A percentile compares a stretch with the other conserved stretches of the same genome.
These are phyloP conservation scores for Ophidiomyces ophidiicola DNA, from an alignment of 2,329 filamentous ascomycete genomes.

Conservation along the genomic window DNA sequence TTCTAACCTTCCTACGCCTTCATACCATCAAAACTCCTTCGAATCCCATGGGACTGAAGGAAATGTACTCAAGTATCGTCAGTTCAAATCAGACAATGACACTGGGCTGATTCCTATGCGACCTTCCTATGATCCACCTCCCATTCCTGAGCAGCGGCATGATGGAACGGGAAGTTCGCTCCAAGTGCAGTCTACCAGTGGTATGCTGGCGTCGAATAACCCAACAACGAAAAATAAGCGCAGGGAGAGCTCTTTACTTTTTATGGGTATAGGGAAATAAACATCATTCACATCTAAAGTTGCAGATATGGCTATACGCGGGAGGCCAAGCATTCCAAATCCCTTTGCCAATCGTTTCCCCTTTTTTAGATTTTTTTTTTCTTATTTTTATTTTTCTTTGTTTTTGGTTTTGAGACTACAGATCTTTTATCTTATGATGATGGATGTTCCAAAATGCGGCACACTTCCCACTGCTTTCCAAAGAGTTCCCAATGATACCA, in stretches of 20 bases:
- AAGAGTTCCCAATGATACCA: too few species aligned
- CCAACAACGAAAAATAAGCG: slow-evolving; percentile 32
- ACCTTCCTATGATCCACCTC: slow-evolving; percentile 36
- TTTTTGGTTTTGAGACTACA: too few species aligned
- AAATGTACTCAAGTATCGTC: slow-evolving; percentile 18
- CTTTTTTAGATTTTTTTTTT: too few species aligned
- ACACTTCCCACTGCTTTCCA: too few species aligned
- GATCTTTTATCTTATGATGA: too few species aligned
- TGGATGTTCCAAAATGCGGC: too few species aligned
- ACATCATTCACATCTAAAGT: too few species aligned
- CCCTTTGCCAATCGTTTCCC: too few species aligned
- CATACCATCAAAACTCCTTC: slow-evolving; percentile 48
- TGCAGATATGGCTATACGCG: too few species aligned
- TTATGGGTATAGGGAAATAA: slow-evolving; percentile 31
- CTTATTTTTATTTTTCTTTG: too few species aligned
- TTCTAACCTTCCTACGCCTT: slow-evolving; percentile 52
- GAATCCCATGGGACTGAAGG: slow-evolving; percentile 14
- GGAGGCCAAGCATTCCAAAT: too few species aligned
- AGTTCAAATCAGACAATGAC: slow-evolving; percentile 29
- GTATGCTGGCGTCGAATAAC: slow-evolving; percentile 29
- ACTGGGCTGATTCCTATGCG: slow-evolving; percentile 42
- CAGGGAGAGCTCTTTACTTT: slow-evolving; percentile 38
- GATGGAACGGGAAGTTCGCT: slow-evolving; percentile 16
- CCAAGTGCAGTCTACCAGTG: slow-evolving; percentile 27
- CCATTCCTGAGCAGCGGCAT: slow-evolving; percentile 16